Evolutionary conservation across 257 asterid species (phyloP).

Genomic region (Primulina eburnea): DNA sequence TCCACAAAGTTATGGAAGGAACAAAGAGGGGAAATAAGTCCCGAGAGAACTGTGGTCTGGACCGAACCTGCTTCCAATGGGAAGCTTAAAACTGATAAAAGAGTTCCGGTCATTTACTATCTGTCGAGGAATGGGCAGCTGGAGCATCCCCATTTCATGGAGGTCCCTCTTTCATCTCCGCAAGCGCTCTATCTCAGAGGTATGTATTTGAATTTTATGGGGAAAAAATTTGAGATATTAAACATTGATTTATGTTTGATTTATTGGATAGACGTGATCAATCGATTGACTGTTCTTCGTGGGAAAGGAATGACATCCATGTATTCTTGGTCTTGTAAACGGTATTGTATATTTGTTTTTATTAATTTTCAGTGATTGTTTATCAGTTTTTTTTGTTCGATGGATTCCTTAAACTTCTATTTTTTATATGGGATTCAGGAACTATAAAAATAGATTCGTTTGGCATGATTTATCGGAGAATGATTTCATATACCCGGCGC

Average conservation of each 20-base stretch:
- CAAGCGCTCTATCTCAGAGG: constrained; percentile 67
- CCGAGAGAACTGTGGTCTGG: constrained; percentile 61
- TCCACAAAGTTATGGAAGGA: constrained; percentile 32
- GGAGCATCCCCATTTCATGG: constrained; percentile 97
- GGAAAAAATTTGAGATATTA: neutral
- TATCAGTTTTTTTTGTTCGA: neutral
- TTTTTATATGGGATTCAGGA: constrained; percentile 36
- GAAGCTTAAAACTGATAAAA: constrained; percentile 31
- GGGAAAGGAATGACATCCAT: constrained; percentile 73
- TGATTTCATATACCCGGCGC: constrained; percentile 77
- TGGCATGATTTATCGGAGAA: constrained; percentile 91
- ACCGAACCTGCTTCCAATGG: constrained; percentile 40
- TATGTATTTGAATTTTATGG: neutral
- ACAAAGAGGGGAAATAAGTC: constrained; percentile 48
- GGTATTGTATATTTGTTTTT: constrained; percentile 28
- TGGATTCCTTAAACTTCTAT: neutral
- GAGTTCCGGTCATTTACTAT: constrained; percentile 73
- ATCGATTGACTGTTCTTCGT: constrained; percentile 69
- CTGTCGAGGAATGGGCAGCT: constrained; percentile 74
- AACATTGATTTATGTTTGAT: neutral
- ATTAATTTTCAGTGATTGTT: neutral
- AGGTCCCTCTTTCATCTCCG: constrained; percentile 68
- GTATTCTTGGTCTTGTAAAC: constrained; percentile 88
- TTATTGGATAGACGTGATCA: constrained; percentile 51
- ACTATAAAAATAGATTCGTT: constrained; percentile 80